Percentiles rank a stretch among this genome's conserved stretches.
Evolutionary conservation across 768 basidiomycete genomes (phyloP).

Genomic region (Rubroboletus pulcherrimus): DNA sequence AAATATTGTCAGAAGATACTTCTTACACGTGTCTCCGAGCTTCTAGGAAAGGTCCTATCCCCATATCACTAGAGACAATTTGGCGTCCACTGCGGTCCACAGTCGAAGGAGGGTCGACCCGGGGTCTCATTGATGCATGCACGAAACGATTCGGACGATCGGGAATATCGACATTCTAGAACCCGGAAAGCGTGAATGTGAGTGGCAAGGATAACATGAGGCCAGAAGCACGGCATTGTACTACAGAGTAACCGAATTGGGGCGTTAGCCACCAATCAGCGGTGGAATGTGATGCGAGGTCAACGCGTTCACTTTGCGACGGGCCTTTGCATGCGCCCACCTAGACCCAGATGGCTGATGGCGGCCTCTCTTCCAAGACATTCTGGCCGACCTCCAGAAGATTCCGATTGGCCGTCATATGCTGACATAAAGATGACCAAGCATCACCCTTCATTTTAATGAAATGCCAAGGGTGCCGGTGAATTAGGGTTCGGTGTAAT

Average conservation of each 20-base stretch:
- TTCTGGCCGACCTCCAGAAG: conserved; percentile 8
- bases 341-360: conserved; percentile 9
- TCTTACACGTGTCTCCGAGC: conserved; percentile 4
- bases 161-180: conserved; percentile 24
- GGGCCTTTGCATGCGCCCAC: conserved; percentile 12
- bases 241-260: conserved; percentile 16
- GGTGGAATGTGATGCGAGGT: conserved; percentile 13
- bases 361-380: conserved; percentile 4
- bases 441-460: conserved; percentile 20
- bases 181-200: conserved; percentile 21
- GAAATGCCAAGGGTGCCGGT: conserved; percentile 7
- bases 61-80: not conserved
- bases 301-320: conserved; percentile 14
- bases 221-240: conserved; percentile 22
- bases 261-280: conserved; percentile 13
- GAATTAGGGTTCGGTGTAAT: conserved; percentile 22
- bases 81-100: not conserved
- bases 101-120: not conserved
- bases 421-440: conserved; percentile 9
- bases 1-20: not conserved
- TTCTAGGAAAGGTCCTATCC: not conserved
- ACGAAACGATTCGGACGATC: conserved; percentile 20
- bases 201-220: conserved; percentile 27
- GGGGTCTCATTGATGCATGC: conserved; percentile 21
- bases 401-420: conserved; percentile 5